Base-by-base conservation (phyloP, 331 rosid genomes). In the Malus hybrid region DNA sequence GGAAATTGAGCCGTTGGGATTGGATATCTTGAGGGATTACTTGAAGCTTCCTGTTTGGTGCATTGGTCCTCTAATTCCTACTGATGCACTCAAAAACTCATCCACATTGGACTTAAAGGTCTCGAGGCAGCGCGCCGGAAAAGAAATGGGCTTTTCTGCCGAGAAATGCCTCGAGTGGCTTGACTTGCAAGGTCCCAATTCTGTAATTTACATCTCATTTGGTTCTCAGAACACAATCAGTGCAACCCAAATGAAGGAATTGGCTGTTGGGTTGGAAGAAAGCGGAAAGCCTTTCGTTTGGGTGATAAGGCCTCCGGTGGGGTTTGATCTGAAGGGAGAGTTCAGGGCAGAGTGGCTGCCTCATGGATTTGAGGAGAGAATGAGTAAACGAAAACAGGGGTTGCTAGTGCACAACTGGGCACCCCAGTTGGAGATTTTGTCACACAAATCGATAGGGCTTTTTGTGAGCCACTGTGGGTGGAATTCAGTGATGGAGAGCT, bases 391-490 rank as follows among this genome's bases (percentile, higher is more conserved):
- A n/a, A n/a, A n/a, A n/a, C n/a, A n/a, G n/a, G n/a, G n/a, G n/a
- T n/a, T n/a, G n/a, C n/a, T n/a, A n/a, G n/a, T n/a, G n/a, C n/a
- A n/a, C n/a, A n/a, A n/a, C n/a, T n/a, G n/a, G n/a, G n/a, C n/a
- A n/a, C n/a, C 96, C 97, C 80, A 90, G 14, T 68, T 87, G 85
- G 93, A 90, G 73, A 93, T 93, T 44, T 63, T 92, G 1, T 65
- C 86, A 2, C 94, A 92, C 77, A 71, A 39, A 24, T 75, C 88
- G 6, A 77, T 76, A 0, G 81, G 89, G 7, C 92, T 79, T 1
- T 90, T 90, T 78, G 54, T 92, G 24, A 87, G 93, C 73, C 88
- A 84, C 5, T 84, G 85, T 14, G 85, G 87, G 67, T 81, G 85
- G 85, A 84, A 81, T 16, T 84, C 83, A 19, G 75, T 77, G 29